A percentile compares a stretch with the other conserved stretches of the same genome.
Conservation (phyloP, 345 rosid genomes). For the Aquilaria sinensis region DNA sequence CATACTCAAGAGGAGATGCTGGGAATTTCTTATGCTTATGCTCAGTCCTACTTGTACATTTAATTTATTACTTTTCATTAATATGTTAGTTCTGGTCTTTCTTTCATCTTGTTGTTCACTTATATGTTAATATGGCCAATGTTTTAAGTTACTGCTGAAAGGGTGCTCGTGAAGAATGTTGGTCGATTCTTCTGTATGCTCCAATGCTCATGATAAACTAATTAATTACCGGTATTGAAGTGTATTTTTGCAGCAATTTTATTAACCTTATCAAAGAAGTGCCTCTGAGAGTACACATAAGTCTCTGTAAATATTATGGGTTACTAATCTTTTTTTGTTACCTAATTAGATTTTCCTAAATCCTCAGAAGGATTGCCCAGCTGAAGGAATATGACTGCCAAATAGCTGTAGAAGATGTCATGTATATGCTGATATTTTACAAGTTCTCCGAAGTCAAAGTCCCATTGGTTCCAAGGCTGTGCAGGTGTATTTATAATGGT, state of each 20-base stretch:
- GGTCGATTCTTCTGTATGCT: no score
- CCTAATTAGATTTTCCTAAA: constrained; percentile 16
- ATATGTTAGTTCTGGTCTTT: no score
- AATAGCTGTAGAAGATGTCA: constrained; percentile 78
- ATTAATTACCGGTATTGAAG: no score
- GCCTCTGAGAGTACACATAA: background rate
- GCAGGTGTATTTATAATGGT: constrained; percentile 68
- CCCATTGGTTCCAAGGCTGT: constrained; percentile 81
- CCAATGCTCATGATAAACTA: no score
- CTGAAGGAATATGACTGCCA: constrained; percentile 60
- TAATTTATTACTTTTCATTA: no score
- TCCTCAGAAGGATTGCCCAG: constrained; percentile 70
- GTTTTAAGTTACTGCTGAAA: no score
- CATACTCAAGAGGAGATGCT: no score
- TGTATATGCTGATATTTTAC: constrained; percentile 75
- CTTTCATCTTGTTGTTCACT: no score
- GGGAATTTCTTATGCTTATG: no score
- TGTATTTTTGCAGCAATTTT: background rate
- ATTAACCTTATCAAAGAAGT: constrained; percentile 7
- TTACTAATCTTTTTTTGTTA: background rate
- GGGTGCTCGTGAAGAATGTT: no score
- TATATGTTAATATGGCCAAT: no score
- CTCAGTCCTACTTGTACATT: no score
- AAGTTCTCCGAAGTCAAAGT: constrained; percentile 84
- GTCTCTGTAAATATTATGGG: constrained; percentile 1